Base-by-base conservation (phyloP, 1,284 basidiomycete species). In the Puccinia hordei region DNA sequence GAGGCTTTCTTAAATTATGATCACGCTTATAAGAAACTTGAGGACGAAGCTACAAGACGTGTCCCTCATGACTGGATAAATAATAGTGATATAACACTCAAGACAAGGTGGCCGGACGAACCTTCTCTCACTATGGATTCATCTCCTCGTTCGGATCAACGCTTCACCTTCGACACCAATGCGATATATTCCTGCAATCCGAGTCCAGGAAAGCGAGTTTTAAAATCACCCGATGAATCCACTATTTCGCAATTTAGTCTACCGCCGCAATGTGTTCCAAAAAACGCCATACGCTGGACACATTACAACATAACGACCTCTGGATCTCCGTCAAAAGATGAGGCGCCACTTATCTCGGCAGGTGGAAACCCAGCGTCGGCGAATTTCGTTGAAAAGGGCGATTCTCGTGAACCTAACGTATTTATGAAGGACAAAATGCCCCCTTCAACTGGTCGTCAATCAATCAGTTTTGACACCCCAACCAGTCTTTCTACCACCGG, bases 1-100 rank as follows among this genome's bases (percentile, higher is more conserved):
- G 76, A 79, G 12, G 76, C 76, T 33, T 79, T 79, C 57, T 57
- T 79, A 38, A 66, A 79, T 35, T 79, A 57, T 79, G 76, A 79
- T 61, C 51, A 79, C 66, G 76, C 71, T 55, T 68, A 53, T 19
- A 77, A 44, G 17, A 77, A 55, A 79, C 44, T 79, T 6, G 76
- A 69, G 38, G 76, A 44, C 24, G 65, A 79, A 49, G 66, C 65
- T 44, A 19, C 44, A 44, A 66, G 76, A 5, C 65, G 76, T 44
- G 63, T 30, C 22, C 59, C 66, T 41, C 24, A 69, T 41, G 41
- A 38, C n/a, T 41, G 53, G 46, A 30, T 63, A n/a, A 24, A 22
- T 8, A 41, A 33, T 41, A 68, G 35, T 6, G 17, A 38, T 49
- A 49, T 55, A 19, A 30, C 63, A 41, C 24, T n/a, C 35, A 13